Percentiles rank a stretch among this genome's conserved stretches.
phyloP scores from a whole-genome alignment of 345 rosid genomes.

The Arabidopsis thaliana region DNA sequence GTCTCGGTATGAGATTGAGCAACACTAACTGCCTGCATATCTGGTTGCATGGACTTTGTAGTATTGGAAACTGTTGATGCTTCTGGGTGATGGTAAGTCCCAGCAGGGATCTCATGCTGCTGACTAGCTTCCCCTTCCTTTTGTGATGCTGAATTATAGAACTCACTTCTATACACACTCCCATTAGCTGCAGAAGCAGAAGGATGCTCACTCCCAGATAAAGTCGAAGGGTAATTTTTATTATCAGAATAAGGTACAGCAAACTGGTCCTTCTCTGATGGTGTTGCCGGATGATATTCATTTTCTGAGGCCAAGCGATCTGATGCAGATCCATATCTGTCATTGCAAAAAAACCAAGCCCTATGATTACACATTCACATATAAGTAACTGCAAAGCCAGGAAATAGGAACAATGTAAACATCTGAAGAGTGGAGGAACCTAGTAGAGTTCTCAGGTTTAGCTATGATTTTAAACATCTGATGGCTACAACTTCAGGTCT shows the following conservation, averaged over 20 bases:
- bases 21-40: conserved; percentile 29
- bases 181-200: conserved; percentile 36
- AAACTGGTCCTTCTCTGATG: conserved; percentile 40
- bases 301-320: conserved; percentile 38
- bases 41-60: conserved; percentile 23
- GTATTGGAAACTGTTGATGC: conserved; percentile 25
- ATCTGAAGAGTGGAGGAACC: conserved; percentile 1
- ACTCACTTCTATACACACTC: conserved; percentile 35
- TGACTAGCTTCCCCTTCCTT: conserved; percentile 40
- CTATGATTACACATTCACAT: conserved; percentile 13
- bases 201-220: conserved; percentile 34
- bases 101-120: conserved; percentile 39
- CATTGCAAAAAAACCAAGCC: conserved; percentile 16
- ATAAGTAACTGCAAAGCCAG: conserved; percentile 9
- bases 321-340: conserved; percentile 44
- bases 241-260: conserved; percentile 38
- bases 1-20: conserved; percentile 25
- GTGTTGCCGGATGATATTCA: conserved; percentile 32
- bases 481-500: conserved; percentile 14
- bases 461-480: conserved; percentile 3
- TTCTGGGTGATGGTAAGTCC: conserved; percentile 26
- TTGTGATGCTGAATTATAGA: conserved; percentile 38
- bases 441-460: conserved; percentile 5
- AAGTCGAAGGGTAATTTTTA: conserved; percentile 29
- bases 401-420: not conserved